A percentile compares a stretch with the other conserved stretches of the same genome.
These are phyloP conservation scores for Rhizophagus prolifer DNA, from an alignment of 192 early-diverging fungal species.

Conservation along the genomic window DNA sequence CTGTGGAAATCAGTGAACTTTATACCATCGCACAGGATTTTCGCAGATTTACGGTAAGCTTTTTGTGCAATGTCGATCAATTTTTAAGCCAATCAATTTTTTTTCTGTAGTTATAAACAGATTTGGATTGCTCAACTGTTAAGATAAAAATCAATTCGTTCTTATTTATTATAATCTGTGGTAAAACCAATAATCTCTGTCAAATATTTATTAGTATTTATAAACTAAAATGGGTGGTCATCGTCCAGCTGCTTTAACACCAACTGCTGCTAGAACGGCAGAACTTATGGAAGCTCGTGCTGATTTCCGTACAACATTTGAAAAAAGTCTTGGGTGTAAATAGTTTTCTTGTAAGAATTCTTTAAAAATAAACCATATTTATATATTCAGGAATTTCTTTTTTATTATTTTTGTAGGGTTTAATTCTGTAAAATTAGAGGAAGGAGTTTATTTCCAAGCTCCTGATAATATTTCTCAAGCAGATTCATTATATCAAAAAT, in stretches of 20 bases:
- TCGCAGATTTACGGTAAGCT: too few relatives aligned
- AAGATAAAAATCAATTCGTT: too few relatives aligned
- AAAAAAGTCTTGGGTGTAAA: conserved; percentile 26
- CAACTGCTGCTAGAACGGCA: conserved; percentile 17
- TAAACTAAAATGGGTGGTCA: conserved; percentile 11
- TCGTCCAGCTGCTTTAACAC: conserved; percentile 24
- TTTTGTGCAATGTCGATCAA: too few relatives aligned
- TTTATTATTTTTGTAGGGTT: neutral
- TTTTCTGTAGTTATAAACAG: too few relatives aligned
- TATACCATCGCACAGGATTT: too few relatives aligned
- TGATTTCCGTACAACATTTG: conserved; percentile 23
- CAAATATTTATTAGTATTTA: too few relatives aligned
- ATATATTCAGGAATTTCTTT: neutral
- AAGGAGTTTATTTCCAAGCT: conserved; percentile 29
- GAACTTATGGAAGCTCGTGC: conserved; percentile 23
- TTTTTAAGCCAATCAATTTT: too few relatives aligned
- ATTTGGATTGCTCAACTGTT: too few relatives aligned
- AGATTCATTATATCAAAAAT: conserved; percentile 23
- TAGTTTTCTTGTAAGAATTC: neutral
- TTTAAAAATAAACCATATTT: neutral
- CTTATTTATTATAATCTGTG: too few relatives aligned
- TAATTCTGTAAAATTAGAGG: conserved; percentile 27
- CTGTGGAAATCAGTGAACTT: too few relatives aligned
- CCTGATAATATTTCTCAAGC: conserved; percentile 15
- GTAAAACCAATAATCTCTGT: too few relatives aligned